A percentile compares a stretch with the other conserved stretches of the same genome.
Evolutionary conservation across 164 flowering plant genomes (phyloP).

Genomic region (Chloranthus sessilifolius): DNA sequence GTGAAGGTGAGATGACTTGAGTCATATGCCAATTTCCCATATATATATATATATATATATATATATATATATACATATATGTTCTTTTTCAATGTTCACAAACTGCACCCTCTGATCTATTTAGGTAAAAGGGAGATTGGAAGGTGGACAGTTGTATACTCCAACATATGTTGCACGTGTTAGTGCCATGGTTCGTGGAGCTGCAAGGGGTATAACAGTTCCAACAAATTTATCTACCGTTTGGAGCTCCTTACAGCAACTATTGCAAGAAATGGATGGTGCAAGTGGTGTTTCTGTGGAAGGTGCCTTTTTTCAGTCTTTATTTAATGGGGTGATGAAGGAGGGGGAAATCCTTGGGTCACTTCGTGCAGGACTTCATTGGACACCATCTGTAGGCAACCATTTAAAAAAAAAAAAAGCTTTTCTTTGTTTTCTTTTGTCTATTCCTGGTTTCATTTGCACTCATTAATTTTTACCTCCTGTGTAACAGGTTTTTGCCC

Average conservation of each 20-base stretch:
- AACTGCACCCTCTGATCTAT: conserved; percentile 1
- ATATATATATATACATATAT: too few relatives aligned
- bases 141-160: conserved; percentile 95
- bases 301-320: conserved; percentile 70
- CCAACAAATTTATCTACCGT: conserved; percentile 73
- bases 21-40: too few relatives aligned
- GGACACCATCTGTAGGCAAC: conserved; percentile 87
- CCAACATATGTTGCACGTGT: conserved; percentile 91
- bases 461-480: not conserved
- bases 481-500: conserved; percentile 68
- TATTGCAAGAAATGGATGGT: conserved; percentile 67
- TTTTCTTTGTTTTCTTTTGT: not conserved
- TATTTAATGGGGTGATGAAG: conserved; percentile 77
- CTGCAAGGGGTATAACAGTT: conserved; percentile 79
- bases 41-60: too few relatives aligned
- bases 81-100: not conserved
- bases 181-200: conserved; percentile 94
- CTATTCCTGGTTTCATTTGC: not conserved
- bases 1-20: too few relatives aligned
- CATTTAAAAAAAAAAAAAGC: not conserved
- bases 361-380: conserved; percentile 91
- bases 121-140: conserved; percentile 93
- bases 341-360: conserved; percentile 84
- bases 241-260: conserved; percentile 82
- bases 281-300: conserved; percentile 85